Base-by-base conservation (phyloP, 257 asterid genomes). In the Prunella vulgaris region DNA sequence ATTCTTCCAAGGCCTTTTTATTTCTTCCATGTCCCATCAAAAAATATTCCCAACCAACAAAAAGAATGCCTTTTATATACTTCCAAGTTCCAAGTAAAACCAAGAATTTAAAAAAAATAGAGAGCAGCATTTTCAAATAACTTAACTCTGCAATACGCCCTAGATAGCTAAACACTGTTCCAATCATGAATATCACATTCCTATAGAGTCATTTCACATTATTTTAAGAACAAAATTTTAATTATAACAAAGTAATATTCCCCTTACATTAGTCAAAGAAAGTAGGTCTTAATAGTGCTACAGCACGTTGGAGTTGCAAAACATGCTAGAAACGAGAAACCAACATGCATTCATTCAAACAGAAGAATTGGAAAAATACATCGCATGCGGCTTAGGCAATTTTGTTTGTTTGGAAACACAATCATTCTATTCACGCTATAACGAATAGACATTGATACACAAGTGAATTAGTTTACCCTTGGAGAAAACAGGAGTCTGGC, bases 401-500 rank as follows among this genome's bases (percentile, higher is more conserved):
- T 52, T 52, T 7, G 8, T 20, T 49, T n/a, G n/a, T n/a, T n/a
- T 8, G 59, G 28, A 9, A 52, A 18, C 28, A 20, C 14, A 18
- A 20, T 52, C 28, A 18, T 52, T 52, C 14, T 7, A 1, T 18
- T 20, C 28, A 46, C 10, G n/a, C 25, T 21, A 52, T 7, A 9
- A 20, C 25, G n/a, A 48, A 49, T 12, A 49, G 56, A 49, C 10
- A 51, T 18, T 20, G 27, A 2, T 27, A 52, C 5, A 7, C 13
- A n/a, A 52, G 20, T 20, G 59, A 52, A 52, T n/a, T 52, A 60
- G n/a, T 18, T 68, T 76, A 80, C 81, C 84, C 76, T 80, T 80
- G 3, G 84, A 80, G 84, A 80, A 80, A 62, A 80, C 84, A 48
- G 84, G 84, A 46, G 71, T 4, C 57, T 79, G 84, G 51, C 81